phyloP scores from a whole-genome alignment of 163 green algal species.

The Volvox carteri region DNA sequence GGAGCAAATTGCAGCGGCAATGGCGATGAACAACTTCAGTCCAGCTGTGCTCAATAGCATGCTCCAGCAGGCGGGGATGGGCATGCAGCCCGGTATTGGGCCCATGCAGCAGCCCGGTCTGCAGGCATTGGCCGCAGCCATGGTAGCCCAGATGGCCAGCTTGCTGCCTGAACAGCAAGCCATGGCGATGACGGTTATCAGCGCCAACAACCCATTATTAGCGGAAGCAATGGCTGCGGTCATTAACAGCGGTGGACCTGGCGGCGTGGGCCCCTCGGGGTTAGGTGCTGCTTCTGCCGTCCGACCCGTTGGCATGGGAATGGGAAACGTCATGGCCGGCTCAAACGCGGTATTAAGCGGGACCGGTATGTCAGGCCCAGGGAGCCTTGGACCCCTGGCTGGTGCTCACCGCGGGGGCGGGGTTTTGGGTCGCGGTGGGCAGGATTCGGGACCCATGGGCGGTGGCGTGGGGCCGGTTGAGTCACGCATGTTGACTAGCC shows the following conservation, averaged over 20 bases:
- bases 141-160: constrained; percentile 44
- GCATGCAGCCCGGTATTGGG: constrained; percentile 28
- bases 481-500: constrained; percentile 6
- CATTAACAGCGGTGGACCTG: not conserved
- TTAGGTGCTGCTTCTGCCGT: not conserved
- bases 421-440: not conserved
- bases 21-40: constrained; percentile 36
- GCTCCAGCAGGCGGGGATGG: constrained; percentile 49
- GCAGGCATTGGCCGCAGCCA: constrained; percentile 21
- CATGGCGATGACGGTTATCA: constrained; percentile 38
- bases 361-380: not conserved
- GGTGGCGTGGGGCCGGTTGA: not conserved
- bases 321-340: not conserved
- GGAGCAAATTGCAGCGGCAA: constrained; percentile 21
- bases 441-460: not conserved
- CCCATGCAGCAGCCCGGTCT: constrained; percentile 16
- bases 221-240: constrained; percentile 31
- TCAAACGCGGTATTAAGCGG: not conserved
- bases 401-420: not conserved
- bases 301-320: constrained; percentile 15
- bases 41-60: constrained; percentile 6
- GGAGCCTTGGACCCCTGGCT: not conserved
- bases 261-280: not conserved
- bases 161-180: constrained; percentile 45
- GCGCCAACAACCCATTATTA: constrained; percentile 25